phyloP scores from a whole-genome alignment of 2,329 filamentous ascomycete genomes.

The Amylocarpus encephaloides region DNA sequence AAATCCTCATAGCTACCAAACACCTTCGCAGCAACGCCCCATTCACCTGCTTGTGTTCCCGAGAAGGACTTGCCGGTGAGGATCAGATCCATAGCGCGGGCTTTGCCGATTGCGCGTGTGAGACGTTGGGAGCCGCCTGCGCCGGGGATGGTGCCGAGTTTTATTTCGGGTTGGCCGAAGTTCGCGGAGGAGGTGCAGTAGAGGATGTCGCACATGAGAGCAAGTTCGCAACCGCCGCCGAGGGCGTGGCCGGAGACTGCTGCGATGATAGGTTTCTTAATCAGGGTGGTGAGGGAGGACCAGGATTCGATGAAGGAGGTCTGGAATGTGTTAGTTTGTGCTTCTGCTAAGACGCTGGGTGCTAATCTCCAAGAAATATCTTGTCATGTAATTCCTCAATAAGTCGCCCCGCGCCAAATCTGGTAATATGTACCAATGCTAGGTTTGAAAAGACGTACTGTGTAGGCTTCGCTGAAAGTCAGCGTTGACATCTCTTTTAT shows the following conservation, averaged over 20 bases:
- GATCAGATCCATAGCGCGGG: slow-evolving; percentile 85
- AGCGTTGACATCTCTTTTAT: slow-evolving; percentile 98
- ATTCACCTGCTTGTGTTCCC: slow-evolving; percentile 77
- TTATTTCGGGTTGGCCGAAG: slow-evolving; percentile 97
- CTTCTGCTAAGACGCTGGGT: too few relatives aligned
- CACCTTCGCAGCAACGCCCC: slow-evolving; percentile 80
- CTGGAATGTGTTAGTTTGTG: too few relatives aligned
- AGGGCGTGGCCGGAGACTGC: slow-evolving; percentile 93
- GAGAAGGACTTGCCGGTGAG: slow-evolving; percentile 79
- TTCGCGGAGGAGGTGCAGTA: slow-evolving; percentile 83
- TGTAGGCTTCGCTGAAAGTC: slow-evolving; percentile 83
- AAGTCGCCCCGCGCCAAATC: too few relatives aligned
- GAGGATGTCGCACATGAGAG: slow-evolving; percentile 94
- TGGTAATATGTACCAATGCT: too few relatives aligned
- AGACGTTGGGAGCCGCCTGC: slow-evolving; percentile 87
- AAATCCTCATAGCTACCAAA: slow-evolving; percentile 77
- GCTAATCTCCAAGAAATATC: too few relatives aligned
- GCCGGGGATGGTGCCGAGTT: slow-evolving; percentile 85
- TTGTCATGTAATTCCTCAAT: too few relatives aligned
- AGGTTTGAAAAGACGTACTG: slow-evolving; percentile 21
- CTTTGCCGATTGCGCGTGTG: slow-evolving; percentile 76
- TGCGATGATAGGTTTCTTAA: slow-evolving; percentile 92
- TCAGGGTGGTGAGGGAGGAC: slow-evolving; percentile 74
- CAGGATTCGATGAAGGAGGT: slow-evolving; percentile 92
- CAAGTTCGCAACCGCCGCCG: slow-evolving; percentile 91